These are phyloP conservation scores for Parathielavia hyrcaniae DNA, from an alignment of 495 filamentous ascomycete species.

Conservation along the genomic window DNA sequence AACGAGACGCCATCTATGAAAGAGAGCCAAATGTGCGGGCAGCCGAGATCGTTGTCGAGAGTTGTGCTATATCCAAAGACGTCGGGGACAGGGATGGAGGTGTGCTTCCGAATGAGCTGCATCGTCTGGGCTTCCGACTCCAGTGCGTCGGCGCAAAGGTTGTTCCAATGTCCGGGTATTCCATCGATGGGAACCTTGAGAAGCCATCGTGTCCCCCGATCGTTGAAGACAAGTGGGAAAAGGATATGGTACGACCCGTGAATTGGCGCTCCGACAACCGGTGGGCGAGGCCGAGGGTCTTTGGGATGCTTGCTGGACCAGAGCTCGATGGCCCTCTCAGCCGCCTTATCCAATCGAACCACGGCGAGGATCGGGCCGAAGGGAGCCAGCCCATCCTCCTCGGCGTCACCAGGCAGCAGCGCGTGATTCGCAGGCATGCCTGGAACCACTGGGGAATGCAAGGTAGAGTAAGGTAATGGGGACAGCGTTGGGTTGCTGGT, in stretches of 20 bases:
- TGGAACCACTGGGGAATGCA: no score
- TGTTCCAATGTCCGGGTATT: slow-evolving; percentile 1
- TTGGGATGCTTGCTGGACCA: background rate
- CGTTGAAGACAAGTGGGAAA: background rate
- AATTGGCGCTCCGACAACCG: slow-evolving; percentile 2
- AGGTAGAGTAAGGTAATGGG: no score
- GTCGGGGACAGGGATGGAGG: background rate
- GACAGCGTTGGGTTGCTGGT: no score
- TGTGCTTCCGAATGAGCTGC: slow-evolving; percentile 4
- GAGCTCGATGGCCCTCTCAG: background rate
- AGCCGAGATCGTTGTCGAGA: slow-evolving; percentile 7
- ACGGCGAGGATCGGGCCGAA: background rate
- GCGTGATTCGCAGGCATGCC: no score
- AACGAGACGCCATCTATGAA: slow-evolving; percentile 3
- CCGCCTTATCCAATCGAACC: background rate
- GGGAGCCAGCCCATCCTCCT: background rate
- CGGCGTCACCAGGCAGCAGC: no score
- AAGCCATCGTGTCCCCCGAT: background rate
- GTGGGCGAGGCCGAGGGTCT: background rate
- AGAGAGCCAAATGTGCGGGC: slow-evolving; percentile 9
- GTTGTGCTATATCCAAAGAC: slow-evolving; percentile 4
- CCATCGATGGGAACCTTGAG: slow-evolving; percentile 5
- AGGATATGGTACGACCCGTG: slow-evolving; percentile 3
- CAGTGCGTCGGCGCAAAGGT: slow-evolving; percentile 6
- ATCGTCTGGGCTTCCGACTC: slow-evolving; percentile 11